These are phyloP conservation scores for Gleditsia sinensis DNA, from an alignment of 306 rosid species.

Conservation along the genomic window DNA sequence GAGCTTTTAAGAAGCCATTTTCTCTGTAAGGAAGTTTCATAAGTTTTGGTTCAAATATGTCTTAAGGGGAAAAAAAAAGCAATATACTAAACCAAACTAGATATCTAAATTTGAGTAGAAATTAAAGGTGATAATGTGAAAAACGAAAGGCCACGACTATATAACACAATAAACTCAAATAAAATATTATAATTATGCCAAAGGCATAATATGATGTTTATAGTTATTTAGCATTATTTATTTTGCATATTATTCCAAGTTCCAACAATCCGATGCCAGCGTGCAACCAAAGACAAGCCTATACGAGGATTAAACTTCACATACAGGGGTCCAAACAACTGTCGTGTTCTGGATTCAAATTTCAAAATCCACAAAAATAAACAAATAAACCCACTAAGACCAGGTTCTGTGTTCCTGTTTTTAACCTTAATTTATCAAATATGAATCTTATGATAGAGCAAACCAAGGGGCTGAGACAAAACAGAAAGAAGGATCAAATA, in stretches of 20 bases:
- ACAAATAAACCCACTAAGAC: not conserved
- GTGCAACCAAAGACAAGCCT: not conserved
- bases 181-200: slow-evolving; percentile 12
- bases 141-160: slow-evolving; percentile 14
- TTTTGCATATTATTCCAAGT: too few species aligned
- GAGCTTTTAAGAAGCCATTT: not conserved
- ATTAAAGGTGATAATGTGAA: not conserved
- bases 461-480: not conserved
- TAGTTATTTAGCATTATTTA: not conserved
- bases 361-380: not conserved
- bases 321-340: slow-evolving; percentile 1
- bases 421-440: not conserved
- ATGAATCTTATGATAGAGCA: slow-evolving; percentile 20
- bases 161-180: not conserved
- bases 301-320: slow-evolving; percentile 3
- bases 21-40: too few species aligned
- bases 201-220: not conserved
- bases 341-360: not conserved
- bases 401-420: not conserved
- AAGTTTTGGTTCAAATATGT: too few species aligned
- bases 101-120: not conserved
- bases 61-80: too few species aligned
- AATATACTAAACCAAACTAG: slow-evolving; percentile 5
- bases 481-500: slow-evolving; percentile 3
- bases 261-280: not conserved